Evolutionary conservation across 1,284 basidiomycete genomes (phyloP).

Genomic region (Pseudozyma sp.): DNA sequence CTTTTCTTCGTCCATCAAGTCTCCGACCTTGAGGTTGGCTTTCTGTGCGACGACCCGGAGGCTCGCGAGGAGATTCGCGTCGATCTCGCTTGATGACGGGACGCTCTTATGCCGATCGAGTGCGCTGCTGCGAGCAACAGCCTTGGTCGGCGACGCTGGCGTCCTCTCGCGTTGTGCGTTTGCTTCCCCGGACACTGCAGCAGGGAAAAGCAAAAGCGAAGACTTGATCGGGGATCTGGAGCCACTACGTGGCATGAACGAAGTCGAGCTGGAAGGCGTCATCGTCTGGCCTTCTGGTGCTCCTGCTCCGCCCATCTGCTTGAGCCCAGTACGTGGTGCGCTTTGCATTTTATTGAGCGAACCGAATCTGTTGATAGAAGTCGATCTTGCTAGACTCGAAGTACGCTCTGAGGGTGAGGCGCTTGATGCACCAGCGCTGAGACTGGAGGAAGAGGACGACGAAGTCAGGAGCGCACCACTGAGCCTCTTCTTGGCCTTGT

Average conservation of each 20-base stretch:
- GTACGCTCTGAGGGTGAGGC: constrained; percentile 14
- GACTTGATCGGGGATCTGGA: constrained; percentile 42
- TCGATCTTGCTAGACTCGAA: constrained; percentile 11
- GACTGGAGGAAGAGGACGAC: constrained; percentile 8
- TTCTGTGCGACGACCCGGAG: constrained; percentile 43
- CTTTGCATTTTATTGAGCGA: constrained; percentile 12
- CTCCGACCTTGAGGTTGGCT: constrained; percentile 35
- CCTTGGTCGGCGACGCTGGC: background rate
- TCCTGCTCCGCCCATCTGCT: background rate
- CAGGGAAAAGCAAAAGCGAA: constrained; percentile 32
- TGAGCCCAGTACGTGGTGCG: constrained; percentile 2
- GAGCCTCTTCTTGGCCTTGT: constrained; percentile 42
- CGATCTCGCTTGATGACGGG: constrained; percentile 32
- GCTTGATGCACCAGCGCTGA: background rate
- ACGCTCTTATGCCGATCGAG: background rate
- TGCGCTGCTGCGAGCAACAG: background rate
- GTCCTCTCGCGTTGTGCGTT: background rate
- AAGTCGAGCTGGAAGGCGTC: constrained; percentile 1
- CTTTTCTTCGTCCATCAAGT: constrained; percentile 23
- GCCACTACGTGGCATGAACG: constrained; percentile 8
- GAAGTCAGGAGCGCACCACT: constrained; percentile 32
- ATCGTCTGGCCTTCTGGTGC: background rate
- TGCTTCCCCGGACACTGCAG: background rate
- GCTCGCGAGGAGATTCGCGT: constrained; percentile 33
- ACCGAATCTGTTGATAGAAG: constrained; percentile 8